These are phyloP conservation scores for Trametes punicea DNA, from an alignment of 768 basidiomycete genomes.

Conservation along the genomic window DNA sequence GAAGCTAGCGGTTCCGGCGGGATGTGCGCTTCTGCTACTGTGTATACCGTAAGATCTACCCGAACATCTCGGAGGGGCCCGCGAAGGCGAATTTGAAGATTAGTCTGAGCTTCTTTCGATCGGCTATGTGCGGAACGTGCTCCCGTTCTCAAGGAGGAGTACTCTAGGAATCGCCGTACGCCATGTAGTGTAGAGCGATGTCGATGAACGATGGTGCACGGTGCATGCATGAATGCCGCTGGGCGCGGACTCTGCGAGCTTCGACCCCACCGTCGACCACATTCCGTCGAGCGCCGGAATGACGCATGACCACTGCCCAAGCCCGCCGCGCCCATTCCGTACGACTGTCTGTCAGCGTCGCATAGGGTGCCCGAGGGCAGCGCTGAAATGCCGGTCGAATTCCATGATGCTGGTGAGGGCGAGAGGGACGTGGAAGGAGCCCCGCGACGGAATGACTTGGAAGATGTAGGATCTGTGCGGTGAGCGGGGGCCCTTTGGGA, in stretches of 20 bases:
- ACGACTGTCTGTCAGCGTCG: neutral
- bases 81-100: neutral
- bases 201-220: too few relatives aligned
- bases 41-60: neutral
- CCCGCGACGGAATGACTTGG: slow-evolving; percentile 1
- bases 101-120: neutral
- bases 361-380: neutral
- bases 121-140: slow-evolving; percentile 3
- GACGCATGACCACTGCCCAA: neutral
- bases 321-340: neutral
- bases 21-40: neutral
- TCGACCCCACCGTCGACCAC: neutral
- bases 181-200: too few relatives aligned
- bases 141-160: too few relatives aligned
- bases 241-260: neutral
- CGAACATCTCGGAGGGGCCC: slow-evolving; percentile 5
- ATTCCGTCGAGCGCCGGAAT: slow-evolving; percentile 6
- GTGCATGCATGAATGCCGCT: neutral
- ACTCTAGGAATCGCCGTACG: too few relatives aligned
- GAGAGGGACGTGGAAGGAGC: neutral
- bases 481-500: neutral
- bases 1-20: neutral
- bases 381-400: neutral
- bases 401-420: neutral
- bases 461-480: neutral